Conservation (phyloP, 495 filamentous ascomycete species). For the Penicillium dipodomyicola region DNA sequence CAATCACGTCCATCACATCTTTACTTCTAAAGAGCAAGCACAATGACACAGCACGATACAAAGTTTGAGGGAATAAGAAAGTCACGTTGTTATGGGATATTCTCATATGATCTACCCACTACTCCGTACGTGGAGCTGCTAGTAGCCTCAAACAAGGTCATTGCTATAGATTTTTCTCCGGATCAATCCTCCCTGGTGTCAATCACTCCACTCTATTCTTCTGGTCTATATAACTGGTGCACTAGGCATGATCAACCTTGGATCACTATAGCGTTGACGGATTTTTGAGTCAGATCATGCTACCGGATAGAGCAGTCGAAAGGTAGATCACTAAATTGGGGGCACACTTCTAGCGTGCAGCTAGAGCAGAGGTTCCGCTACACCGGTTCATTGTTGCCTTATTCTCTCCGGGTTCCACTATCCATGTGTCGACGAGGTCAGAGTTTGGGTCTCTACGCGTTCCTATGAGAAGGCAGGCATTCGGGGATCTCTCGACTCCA, state of each 20-base stretch:
- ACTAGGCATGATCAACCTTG: conserved; percentile 13
- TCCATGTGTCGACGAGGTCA: conserved; percentile 1
- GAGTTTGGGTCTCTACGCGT: conserved; percentile 1
- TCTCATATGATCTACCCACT: conserved; percentile 6
- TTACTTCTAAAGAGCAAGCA: not conserved
- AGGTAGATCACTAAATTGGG: conserved; percentile 15
- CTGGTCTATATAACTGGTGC: conserved; percentile 14
- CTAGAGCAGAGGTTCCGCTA: conserved; percentile 6
- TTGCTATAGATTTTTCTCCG: conserved; percentile 10
- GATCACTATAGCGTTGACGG: conserved; percentile 15
- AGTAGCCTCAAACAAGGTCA: conserved; percentile 2
- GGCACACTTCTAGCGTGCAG: not conserved
- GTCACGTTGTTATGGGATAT: conserved; percentile 6
- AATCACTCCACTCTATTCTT: conserved; percentile 8
- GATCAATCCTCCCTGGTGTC: conserved; percentile 2
- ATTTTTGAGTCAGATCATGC: conserved; percentile 10
- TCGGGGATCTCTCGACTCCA: conserved; percentile 14
- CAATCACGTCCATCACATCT: not conserved
- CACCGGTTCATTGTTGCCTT: conserved; percentile 8
- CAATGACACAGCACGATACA: not conserved
- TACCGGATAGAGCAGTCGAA: conserved; percentile 1
- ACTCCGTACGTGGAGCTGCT: conserved; percentile 1
- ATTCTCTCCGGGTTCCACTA: not conserved
- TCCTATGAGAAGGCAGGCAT: conserved; percentile 6
- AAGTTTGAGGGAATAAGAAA: not conserved